Evolutionary conservation across 2,329 filamentous ascomycete genomes (phyloP).

Genomic region (Fusarium oligoseptatum): DNA sequence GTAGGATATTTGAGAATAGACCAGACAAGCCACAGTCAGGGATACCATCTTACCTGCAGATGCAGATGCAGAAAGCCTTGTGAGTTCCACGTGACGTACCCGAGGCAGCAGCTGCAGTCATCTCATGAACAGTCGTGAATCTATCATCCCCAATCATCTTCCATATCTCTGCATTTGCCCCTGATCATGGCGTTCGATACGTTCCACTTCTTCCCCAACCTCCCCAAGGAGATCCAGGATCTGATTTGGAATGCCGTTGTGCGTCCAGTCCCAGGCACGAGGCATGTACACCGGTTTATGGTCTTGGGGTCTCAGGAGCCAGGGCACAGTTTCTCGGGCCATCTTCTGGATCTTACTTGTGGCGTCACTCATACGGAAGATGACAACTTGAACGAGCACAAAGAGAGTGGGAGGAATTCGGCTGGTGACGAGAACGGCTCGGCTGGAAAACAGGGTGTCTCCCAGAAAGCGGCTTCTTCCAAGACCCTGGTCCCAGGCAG

Average conservation of each 20-base stretch:
- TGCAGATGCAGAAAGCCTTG: neutral
- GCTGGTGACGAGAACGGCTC: neutral
- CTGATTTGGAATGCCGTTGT: constrained; percentile 28
- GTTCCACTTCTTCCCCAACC: constrained; percentile 6
- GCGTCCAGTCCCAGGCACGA: constrained; percentile 1
- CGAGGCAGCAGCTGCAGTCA: neutral
- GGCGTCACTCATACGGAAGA: neutral
- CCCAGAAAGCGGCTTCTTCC: neutral
- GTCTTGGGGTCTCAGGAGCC: constrained; percentile 7
- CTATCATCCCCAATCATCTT: neutral
- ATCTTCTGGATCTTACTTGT: neutral
- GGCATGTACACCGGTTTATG: constrained; percentile 31
- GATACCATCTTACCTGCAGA: neutral
- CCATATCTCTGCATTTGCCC: neutral
- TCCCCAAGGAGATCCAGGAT: constrained; percentile 25
- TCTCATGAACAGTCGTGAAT: neutral
- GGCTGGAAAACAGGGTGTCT: neutral
- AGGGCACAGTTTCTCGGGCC: neutral
- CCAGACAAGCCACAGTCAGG: neutral
- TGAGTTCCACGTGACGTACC: neutral
- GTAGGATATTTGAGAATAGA: neutral
- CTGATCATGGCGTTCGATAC: neutral
- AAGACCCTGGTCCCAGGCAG: neutral
- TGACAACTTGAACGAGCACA: rapidly evolving
- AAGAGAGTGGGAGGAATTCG: neutral